Evolutionary conservation across 345 rosid genomes (phyloP), one percentile per base, ranked within the genome.

Genomic region (Erysimum cheiranthoides): DNA sequence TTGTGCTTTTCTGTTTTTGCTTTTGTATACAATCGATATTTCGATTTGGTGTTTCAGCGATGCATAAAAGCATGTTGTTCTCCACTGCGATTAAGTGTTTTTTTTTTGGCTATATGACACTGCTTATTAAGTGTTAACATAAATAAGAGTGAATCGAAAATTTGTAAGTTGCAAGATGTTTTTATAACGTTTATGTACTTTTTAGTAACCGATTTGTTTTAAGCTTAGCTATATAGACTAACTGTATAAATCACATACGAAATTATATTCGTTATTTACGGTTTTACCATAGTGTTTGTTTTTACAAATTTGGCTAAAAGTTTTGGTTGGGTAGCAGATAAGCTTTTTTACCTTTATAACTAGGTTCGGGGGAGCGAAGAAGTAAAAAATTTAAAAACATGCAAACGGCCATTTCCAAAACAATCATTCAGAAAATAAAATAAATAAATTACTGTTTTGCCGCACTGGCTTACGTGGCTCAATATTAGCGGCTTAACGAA

Each of bases 391-490:
- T 10, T 10, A 5, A 43, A 43, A 14, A 43, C 35, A 32, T 32
- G 5, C 35, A 43, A 13, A 4, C 7, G 47, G n/a, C n/a, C 25
- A 21, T 21, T 21, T 35, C 28, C 4, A 28, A n/a, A 45, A 30
- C n/a, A 73, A 42, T 11, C 17, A 64, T 62, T 31, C 32, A 5
- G 28, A 17, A 27, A 12, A 16, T 35, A 66, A 57, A 71, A 10
- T 39, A 50, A 42, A 31, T 12, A 42, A 45, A 17, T 21, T 6
- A 38, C 54, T 65, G 66, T 50, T 13, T 7, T 43, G 47, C 47
- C 47, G 14, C 10, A 61, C 10, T 53, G 25, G 12, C 75, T 61
- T 34, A 76, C 74, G 75, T 76, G 80, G 75, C 66, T 1, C 3
- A 2, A 17, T 76, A 70, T 62, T 5, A 70, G 59, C 65, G 50